Base-by-base conservation (phyloP, 2,329 filamentous ascomycete species). In the Epichloe festucae region DNA sequence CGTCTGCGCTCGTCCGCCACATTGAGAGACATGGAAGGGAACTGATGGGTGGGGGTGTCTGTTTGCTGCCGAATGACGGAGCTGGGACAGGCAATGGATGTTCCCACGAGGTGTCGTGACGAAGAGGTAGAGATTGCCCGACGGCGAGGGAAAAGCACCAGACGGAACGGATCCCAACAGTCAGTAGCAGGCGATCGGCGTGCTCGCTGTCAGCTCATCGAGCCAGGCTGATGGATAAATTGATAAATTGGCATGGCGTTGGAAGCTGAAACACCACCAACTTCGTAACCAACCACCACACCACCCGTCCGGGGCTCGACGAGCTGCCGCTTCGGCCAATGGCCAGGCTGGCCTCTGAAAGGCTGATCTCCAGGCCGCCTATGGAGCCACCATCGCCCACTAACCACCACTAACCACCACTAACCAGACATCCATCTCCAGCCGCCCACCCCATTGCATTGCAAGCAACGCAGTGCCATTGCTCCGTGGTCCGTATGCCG, bases 11-110 rank as follows among this genome's bases (percentile, higher is more conserved):
- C 62, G 52, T 72, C 70, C 53, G 74, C 72, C 50, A 76, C 71
- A 51, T 70, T 67, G 44, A 78, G 67, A 58, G 77, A 78, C 76
- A 79, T 80, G 59, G 53, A 58, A 49, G 51, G 12, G 21, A 35
- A 15, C 11, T 43, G 19, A 10, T 39, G 19, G 36, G 5, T 6
- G 44, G 2, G n/a, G 19, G 31, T 23, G 35, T 31, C 15, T 34
- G 14, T 39, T 19, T 15, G 2, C n/a, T 39, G 15, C 31, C 45
- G 42, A 45, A 19, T 21, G 42, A 27, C 27, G 21, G 42, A 45
- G 42, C 10, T 34, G 7, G 21, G 23, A 11, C 11, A 21, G 42
- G 15, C 23, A 10, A 31, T 15, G 42, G 42, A n/a, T 3, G 42
- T 14, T 17, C 4, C 42, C 17, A 17, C 40, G 8, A 42, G 21